Evolutionary conservation across 2,329 filamentous ascomycete species (phyloP), one percentile per base, ranked within the genome.

Genomic region (Blastomyces percursus): DNA sequence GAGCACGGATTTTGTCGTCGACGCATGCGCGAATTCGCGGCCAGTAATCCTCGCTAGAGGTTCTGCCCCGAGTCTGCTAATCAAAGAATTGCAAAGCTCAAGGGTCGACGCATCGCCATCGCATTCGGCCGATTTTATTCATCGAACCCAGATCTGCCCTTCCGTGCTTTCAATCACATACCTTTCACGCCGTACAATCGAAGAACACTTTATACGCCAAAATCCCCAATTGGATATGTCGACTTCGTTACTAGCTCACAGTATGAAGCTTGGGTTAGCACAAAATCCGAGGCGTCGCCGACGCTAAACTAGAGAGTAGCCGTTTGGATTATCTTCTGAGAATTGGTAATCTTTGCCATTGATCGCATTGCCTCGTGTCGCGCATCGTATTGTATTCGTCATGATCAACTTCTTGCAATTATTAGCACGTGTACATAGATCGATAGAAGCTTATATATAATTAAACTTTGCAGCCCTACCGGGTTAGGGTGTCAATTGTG

Each of bases 21-120:
- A 78, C 63, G 70, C 75, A 9, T 84, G 78, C 77, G 71, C 70
- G 42, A 74, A 73, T 40, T 71, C 71, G 8, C 75, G 73, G 9
- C 81, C 82, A 0, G 66, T 85, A 38, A 66, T 86, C 3, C 67
- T 84, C n/a, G 78, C 79, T 1, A 80, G 81, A 56, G 80, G 1
- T 81, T 77, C 67, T 73, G 71, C 38, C 65, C 74, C 0, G 75
- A 75, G 0, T 71, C 70, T 19, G 78, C 80, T 0, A 68, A 72
- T 46, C 71, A 73, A 52, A 73, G 75, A 0, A 75, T 71, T 0
- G 59, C 58, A 7, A 67, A 69, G 40, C 74, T 74, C 48, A 67
- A 68, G 62, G 69, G 70, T 27, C 63, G 70, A 54, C 69, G 75
- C 51, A 64, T 72, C 16, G 52, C 73, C 21, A 64, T 80, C 51